These are phyloP conservation scores for Candida nanaspora DNA, from an alignment of 805 yeast genomes.

Conservation along the genomic window DNA sequence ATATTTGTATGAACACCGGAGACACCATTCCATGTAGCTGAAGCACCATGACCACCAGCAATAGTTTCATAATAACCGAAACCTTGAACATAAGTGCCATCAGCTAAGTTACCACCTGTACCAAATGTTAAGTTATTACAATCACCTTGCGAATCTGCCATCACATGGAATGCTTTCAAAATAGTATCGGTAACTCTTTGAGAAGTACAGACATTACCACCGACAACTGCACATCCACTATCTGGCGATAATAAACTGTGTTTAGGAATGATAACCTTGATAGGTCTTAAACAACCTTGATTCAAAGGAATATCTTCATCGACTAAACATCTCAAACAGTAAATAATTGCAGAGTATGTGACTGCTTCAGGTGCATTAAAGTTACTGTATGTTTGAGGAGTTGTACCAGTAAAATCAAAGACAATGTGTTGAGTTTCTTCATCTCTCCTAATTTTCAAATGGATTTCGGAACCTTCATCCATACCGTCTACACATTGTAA, in stretches of 20 bases:
- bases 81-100: constrained; percentile 48
- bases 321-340: constrained; percentile 78
- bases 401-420: constrained; percentile 83
- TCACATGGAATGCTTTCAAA: constrained; percentile 76
- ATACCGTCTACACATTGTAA: constrained; percentile 51
- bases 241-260: constrained; percentile 66
- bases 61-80: constrained; percentile 93
- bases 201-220: constrained; percentile 91
- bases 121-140: constrained; percentile 94
- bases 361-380: constrained; percentile 91
- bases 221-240: constrained; percentile 88
- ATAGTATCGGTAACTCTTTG: constrained; percentile 90
- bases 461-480: constrained; percentile 76
- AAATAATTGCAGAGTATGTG: constrained; percentile 80
- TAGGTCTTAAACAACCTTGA: constrained; percentile 85
- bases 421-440: constrained; percentile 40
- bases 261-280: constrained; percentile 57
- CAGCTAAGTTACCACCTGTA: constrained; percentile 49
- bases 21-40: constrained; percentile 44
- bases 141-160: constrained; percentile 95
- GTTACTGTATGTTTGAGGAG: constrained; percentile 80
- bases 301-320: constrained; percentile 86
- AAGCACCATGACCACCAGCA: constrained; percentile 75
- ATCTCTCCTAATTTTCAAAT: constrained; percentile 37
- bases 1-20: constrained; percentile 91